A percentile compares a stretch with the other conserved stretches of the same genome.
These are phyloP conservation scores for Chlamydomonas eustigma DNA, from an alignment of 139 green algal species.

Conservation along the genomic window DNA sequence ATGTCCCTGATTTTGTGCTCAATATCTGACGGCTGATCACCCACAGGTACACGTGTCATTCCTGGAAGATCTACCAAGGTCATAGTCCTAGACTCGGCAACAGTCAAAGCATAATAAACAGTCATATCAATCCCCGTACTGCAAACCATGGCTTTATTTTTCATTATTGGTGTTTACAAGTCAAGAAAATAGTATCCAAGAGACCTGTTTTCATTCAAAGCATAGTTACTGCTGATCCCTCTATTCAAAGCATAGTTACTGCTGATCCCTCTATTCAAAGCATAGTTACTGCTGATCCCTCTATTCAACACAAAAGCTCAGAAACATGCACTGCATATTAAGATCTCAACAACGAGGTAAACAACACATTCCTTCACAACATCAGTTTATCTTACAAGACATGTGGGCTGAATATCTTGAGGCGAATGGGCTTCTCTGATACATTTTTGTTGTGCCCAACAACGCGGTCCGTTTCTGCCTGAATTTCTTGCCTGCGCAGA, in stretches of 20 bases:
- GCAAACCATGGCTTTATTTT: too few species aligned
- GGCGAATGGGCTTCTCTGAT: conserved; percentile 90
- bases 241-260: background rate
- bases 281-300: background rate
- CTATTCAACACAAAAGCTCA: background rate
- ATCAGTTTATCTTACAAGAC: conserved; percentile 36
- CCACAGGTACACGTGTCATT: conserved; percentile 94
- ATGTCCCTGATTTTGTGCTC: conserved; percentile 83
- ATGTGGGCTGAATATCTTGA: conserved; percentile 54
- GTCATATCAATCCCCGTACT: too few species aligned
- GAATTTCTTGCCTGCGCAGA: conserved; percentile 76
- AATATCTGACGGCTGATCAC: conserved; percentile 95
- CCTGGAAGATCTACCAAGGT: conserved; percentile 97
- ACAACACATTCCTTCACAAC: background rate
- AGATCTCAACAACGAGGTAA: background rate
- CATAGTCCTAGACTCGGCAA: conserved; percentile 75
- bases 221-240: too few species aligned
- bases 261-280: background rate
- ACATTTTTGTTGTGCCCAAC: conserved; percentile 86
- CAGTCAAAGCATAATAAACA: background rate
- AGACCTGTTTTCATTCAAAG: background rate
- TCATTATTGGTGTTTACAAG: too few species aligned
- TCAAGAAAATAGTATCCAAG: background rate
- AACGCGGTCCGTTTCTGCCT: conserved; percentile 85
- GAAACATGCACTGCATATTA: background rate